Percentiles rank a stretch among this genome's conserved stretches.
Evolutionary conservation across 2,329 filamentous ascomycete species (phyloP).

Genomic region (Aspergillus floridensis): DNA sequence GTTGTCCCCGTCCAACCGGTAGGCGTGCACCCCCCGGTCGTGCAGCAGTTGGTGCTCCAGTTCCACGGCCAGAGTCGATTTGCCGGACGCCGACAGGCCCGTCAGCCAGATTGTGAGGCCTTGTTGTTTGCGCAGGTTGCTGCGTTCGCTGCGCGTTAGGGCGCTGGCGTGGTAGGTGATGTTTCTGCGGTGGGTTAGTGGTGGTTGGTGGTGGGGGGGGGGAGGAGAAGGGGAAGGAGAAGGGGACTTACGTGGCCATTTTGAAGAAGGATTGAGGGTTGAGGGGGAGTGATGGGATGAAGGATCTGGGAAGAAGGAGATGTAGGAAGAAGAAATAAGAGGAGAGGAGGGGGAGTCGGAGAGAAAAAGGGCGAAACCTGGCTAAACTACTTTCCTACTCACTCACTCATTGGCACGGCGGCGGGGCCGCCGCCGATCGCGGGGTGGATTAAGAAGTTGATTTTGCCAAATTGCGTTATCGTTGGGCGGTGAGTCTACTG

Average conservation of each 20-base stretch:
- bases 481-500: background rate
- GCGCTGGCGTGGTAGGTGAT: slow-evolving; percentile 48
- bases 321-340: background rate
- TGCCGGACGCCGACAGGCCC: slow-evolving; percentile 91
- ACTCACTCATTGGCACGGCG: background rate
- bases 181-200: slow-evolving; percentile 35
- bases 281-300: slow-evolving; percentile 1
- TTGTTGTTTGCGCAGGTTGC: slow-evolving; percentile 66
- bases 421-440: slow-evolving; percentile 24
- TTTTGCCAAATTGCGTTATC: background rate
- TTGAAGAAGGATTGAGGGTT: slow-evolving; percentile 15
- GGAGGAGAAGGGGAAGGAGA: slow-evolving; percentile 5
- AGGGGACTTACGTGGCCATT: slow-evolving; percentile 39
- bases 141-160: slow-evolving; percentile 43
- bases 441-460: slow-evolving; percentile 15
- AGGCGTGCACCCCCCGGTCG: slow-evolving; percentile 72
- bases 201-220: background rate
- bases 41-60: slow-evolving; percentile 90
- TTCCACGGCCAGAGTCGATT: slow-evolving; percentile 93
- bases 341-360: slow-evolving; percentile 3
- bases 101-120: slow-evolving; percentile 98
- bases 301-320: background rate
- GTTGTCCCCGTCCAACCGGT: slow-evolving; percentile 97
- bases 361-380: slow-evolving; percentile 1
- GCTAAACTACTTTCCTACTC: background rate